Percentiles rank a stretch among this genome's conserved stretches.
Conservation (phyloP, 306 rosid genomes). For the Delonix regia region DNA sequence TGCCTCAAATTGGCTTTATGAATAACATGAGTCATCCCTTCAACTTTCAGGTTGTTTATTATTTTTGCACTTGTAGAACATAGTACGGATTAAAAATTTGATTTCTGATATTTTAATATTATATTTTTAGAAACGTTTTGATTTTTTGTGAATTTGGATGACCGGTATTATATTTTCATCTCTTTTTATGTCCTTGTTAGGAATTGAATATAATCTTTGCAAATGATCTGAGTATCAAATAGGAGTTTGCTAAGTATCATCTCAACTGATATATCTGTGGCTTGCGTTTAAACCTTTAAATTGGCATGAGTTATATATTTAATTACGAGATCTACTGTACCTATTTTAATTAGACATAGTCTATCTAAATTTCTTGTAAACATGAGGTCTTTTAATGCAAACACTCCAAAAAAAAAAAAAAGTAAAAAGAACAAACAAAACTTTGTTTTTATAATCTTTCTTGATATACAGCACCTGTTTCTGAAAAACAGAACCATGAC, state of each 20-base stretch:
- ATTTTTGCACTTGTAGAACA: neutral
- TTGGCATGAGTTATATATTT: neutral
- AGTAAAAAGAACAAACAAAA: no score
- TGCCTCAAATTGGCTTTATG: conserved; percentile 26
- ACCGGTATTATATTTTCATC: neutral
- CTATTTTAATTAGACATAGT: neutral
- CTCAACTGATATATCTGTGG: neutral
- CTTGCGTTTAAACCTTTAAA: neutral
- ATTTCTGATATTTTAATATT: neutral
- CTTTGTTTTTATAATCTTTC: neutral
- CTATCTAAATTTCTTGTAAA: neutral
- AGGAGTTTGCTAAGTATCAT: neutral
- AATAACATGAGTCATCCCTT: neutral
- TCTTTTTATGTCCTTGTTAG: neutral
- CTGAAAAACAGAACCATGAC: neutral
- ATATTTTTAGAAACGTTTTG: neutral
- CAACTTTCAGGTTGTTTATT: conserved; percentile 7
- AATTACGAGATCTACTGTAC: neutral
- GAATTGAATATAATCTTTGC: neutral
- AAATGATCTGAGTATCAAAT: neutral
- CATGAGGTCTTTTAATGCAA: neutral
- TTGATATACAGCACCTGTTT: neutral
- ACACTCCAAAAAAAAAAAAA: neutral
- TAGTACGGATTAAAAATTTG: neutral
- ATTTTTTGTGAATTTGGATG: conserved; percentile 1